Evolutionary conservation across 1,284 basidiomycete genomes (phyloP), one percentile per base, ranked within the genome.

Genomic region (Rhodotorula sp.): DNA sequence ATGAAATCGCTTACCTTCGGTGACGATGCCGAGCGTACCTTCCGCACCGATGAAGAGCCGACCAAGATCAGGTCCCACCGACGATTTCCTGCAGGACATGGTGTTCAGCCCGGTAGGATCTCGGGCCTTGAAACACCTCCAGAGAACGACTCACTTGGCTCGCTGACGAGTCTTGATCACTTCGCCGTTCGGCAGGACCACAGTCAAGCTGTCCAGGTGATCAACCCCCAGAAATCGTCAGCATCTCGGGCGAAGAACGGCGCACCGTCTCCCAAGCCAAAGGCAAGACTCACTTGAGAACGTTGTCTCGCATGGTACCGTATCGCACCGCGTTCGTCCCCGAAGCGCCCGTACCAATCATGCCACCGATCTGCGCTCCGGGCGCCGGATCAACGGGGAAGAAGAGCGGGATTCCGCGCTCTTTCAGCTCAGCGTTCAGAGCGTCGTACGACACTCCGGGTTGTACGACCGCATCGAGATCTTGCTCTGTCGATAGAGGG

Each of bases 41-140:
- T 98, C 95, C 0, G 93, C 91, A 26, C 95, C 94, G 64, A 96
- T 90, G 82, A 97, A 97, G 24, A 97, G 81, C 77, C 95, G 93
- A 1, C 93, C 95, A 1, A 87, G 84, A 77, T 98, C 94, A 65
- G 92, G 94, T 2, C 95, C 95, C 0, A 93, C 93, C 0, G 91
- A 89, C 0, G 91, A 95, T 80, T 97, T 97, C 60, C 84, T 72
- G 75, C 44, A 49, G 37, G 10, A 14, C 37, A 14, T 1, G 10
- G 37, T 42, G 7, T 8, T 42, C 1, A 42, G 37, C 37, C 37
- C 7, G 37, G 37, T 12, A 2, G 37, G 37, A 42, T 42, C 37
- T 42, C 37, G 10, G 37, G 37, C 0, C 10, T 42, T 42, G 37
- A 8, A 14, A 14, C 14, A 42, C 37, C 37, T 42, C 37, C 10